phyloP scores from a whole-genome alignment of 257 asterid species.

The Orobanche coerulescens region DNA sequence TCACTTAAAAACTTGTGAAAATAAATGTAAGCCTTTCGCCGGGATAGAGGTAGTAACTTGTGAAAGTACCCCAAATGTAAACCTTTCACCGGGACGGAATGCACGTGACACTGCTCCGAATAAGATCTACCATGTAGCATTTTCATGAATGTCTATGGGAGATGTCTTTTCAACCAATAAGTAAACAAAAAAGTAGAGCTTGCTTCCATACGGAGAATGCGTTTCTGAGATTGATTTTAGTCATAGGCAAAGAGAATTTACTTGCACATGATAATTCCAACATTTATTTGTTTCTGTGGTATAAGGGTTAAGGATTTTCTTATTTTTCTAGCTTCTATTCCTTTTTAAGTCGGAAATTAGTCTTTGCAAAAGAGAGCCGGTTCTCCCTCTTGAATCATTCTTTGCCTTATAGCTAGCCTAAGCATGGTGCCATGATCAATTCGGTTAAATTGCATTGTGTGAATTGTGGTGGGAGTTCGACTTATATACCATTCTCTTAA shows the following conservation, averaged over 20 bases:
- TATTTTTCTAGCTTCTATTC: not conserved
- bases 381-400: constrained; percentile 5
- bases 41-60: too few relatives aligned
- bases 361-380: constrained; percentile 1
- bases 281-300: not conserved
- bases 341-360: not conserved
- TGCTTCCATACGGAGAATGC: not conserved
- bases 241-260: not conserved
- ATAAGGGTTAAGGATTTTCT: not conserved
- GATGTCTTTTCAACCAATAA: not conserved
- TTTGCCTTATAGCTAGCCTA: not conserved
- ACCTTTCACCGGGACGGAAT: too few relatives aligned
- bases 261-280: not conserved
- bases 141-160: not conserved
- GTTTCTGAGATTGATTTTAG: constrained; percentile 10
- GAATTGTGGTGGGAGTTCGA: constrained; percentile 2
- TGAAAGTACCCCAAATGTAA: too few relatives aligned
- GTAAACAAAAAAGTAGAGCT: not conserved
- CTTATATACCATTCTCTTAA: not conserved
- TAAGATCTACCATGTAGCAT: not conserved
- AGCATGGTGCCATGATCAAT: not conserved
- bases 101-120: not conserved
- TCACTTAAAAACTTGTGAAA: too few relatives aligned
- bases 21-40: too few relatives aligned
- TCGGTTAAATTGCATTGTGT: not conserved